Conservation (phyloP, 495 filamentous ascomycete genomes). For the Podospora didyma region DNA sequence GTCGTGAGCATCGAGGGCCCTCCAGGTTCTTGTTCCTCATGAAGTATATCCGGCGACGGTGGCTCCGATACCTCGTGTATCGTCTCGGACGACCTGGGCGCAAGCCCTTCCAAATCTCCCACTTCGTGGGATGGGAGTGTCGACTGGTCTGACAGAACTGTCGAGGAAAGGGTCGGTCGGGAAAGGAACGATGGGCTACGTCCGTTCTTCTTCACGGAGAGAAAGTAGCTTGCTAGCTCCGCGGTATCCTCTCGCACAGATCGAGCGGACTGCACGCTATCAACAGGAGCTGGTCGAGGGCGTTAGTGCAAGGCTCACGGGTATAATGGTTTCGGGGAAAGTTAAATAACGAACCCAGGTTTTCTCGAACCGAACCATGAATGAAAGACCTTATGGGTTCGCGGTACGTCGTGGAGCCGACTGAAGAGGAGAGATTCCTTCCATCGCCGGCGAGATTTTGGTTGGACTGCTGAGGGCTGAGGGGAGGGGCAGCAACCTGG, state of each 20-base stretch:
- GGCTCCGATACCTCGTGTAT: slow-evolving; percentile 64
- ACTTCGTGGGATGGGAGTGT: slow-evolving; percentile 19
- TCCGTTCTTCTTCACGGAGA: slow-evolving; percentile 57
- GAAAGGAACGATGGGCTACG: slow-evolving; percentile 37
- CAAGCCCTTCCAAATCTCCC: slow-evolving; percentile 7
- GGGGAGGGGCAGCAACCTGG: slow-evolving; percentile 7
- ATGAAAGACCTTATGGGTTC: slow-evolving; percentile 76
- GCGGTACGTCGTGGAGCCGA: slow-evolving; percentile 44
- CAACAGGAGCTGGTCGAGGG: slow-evolving; percentile 40
- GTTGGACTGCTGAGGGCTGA: slow-evolving; percentile 9
- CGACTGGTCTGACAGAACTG: slow-evolving; percentile 11
- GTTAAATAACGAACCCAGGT: slow-evolving; percentile 48
- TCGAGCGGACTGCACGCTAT: slow-evolving; percentile 67
- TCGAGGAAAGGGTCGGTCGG: slow-evolving; percentile 31
- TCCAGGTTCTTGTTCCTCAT: slow-evolving; percentile 26
- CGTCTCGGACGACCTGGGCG: slow-evolving; percentile 27
- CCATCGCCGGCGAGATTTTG: slow-evolving; percentile 21
- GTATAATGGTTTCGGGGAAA: slow-evolving; percentile 14
- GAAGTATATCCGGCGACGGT: slow-evolving; percentile 40
- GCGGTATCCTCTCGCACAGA: slow-evolving; percentile 88
- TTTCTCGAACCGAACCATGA: slow-evolving; percentile 65
- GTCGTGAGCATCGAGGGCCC: slow-evolving; percentile 59
- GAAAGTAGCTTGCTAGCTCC: slow-evolving; percentile 80
- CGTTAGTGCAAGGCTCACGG: background rate
- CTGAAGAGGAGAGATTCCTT: slow-evolving; percentile 35